Conservation (phyloP, 2,329 filamentous ascomycete genomes). For the Diaporthe humulicola region DNA sequence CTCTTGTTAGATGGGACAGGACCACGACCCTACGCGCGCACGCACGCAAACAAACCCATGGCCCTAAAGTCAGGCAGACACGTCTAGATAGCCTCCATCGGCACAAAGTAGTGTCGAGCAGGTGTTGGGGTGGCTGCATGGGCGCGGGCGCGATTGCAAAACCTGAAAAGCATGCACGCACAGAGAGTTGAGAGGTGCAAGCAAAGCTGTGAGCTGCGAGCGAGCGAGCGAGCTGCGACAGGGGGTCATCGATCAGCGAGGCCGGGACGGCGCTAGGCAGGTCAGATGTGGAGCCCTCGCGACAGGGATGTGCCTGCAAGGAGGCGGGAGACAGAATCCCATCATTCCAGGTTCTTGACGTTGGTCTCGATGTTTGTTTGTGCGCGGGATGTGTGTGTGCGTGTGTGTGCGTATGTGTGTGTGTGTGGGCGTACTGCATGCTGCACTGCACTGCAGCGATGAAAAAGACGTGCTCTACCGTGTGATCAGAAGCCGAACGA, state of each 20-base stretch:
- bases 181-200: slow-evolving; percentile 6
- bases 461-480: slow-evolving; percentile 12
- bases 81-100: background rate
- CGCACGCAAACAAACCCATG: background rate
- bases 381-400: background rate
- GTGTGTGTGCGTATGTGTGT: background rate
- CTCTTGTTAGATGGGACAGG: background rate
- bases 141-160: slow-evolving; percentile 14
- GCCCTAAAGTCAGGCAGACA: background rate
- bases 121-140: background rate
- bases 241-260: slow-evolving; percentile 3
- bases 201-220: slow-evolving; percentile 14
- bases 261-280: slow-evolving; percentile 30
- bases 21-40: background rate
- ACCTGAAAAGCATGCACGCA: slow-evolving; percentile 23
- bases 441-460: background rate
- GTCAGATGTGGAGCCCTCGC: background rate
- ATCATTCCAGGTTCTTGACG: slow-evolving; percentile 32
- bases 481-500: slow-evolving; percentile 13
- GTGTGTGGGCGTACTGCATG: background rate
- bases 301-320: slow-evolving; percentile 26
- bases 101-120: background rate
- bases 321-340: slow-evolving; percentile 27
- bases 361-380: slow-evolving; percentile 7
- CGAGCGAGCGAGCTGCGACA: slow-evolving; percentile 17